Evolutionary conservation across 1,284 basidiomycete genomes (phyloP), one percentile per base, ranked within the genome.

Genomic region (Hemileia vastatrix): DNA sequence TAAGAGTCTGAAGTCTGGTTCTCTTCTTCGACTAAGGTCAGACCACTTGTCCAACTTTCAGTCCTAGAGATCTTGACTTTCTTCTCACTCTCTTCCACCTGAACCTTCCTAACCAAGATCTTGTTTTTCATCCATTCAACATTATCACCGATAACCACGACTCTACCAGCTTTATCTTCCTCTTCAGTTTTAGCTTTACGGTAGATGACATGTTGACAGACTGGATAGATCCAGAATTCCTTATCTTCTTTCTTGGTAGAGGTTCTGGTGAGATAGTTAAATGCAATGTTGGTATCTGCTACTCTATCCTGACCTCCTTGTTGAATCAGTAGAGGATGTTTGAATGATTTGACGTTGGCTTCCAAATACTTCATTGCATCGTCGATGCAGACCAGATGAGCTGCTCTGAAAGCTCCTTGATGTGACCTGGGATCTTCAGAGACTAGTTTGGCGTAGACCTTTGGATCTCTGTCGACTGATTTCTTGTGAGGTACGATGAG

Each of bases 141-240:
- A 52, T 74, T 74, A 63, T 74, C 71, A 13, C 70, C 68, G 21
- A 74, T 66, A 21, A 73, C 72, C 23, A 64, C 68, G 32, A 74
- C 67, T 8, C 72, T 58, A 0, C 72, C 72, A 0, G 71, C 72
- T 4, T 67, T 54, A 65, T 74, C 72, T 54, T 74, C 72, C 51
- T 67, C 67, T 64, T 74, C 70, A n/a, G 64, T 66, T 65, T 73
- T 73, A 33, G 69, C 70, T 64, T 74, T 73, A 40, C 70, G 68
- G 65, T 74, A 74, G 50, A 74, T 70, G 23, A 74, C 71, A 47
- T 73, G 72, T 56, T 74, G 72, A 60, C 72, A 73, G 50, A 73
- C 68, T 18, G 72, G 72, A 47, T 73, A 74, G 15, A 74, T 65
- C 15, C 67, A 67, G 57, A 70, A 67, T n/a, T 61, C 54, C 24